These are phyloP conservation scores for Eimeria necatrix DNA, from an alignment of 169 alveolate genomes.

Conservation along the genomic window DNA sequence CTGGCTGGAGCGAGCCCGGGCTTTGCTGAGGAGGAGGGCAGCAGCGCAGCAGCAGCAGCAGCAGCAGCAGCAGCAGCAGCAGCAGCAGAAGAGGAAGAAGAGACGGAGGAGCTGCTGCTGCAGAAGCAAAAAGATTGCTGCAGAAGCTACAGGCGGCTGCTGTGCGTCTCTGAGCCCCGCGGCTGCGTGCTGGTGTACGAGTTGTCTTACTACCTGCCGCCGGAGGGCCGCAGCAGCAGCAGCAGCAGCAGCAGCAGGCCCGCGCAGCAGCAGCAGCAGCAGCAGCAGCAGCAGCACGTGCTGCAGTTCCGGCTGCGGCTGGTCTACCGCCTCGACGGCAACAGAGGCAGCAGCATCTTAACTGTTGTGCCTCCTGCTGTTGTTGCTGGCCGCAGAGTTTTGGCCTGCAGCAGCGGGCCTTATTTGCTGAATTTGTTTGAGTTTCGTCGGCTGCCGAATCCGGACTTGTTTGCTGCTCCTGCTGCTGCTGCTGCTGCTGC, in stretches of 20 bases:
- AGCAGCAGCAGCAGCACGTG: conserved; percentile 31
- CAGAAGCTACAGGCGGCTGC: not conserved
- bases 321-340: conserved; percentile 63
- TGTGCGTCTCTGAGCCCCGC: conserved; percentile 21
- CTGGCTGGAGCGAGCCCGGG: too few relatives aligned
- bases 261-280: conserved; percentile 10
- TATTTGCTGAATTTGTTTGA: conserved; percentile 10
- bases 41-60: too few relatives aligned
- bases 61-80: too few relatives aligned
- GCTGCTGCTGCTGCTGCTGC: not conserved
- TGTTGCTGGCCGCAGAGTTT: conserved; percentile 44
- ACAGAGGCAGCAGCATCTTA: conserved; percentile 28
- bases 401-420: conserved; percentile 67
- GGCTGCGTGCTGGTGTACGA: conserved; percentile 60
- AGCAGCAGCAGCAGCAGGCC: conserved; percentile 48
- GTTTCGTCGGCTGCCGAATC: not conserved
- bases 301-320: conserved; percentile 63
- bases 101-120: conserved; percentile 7
- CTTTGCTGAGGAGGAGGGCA: not conserved
- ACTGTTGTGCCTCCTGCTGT: conserved; percentile 11
- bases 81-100: not conserved
- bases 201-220: not conserved
- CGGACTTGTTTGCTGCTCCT: conserved; percentile 6
- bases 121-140: conserved; percentile 27
- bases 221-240: conserved; percentile 32